phyloP scores from a whole-genome alignment of 345 rosid species.

The Kernera saxatilis region DNA sequence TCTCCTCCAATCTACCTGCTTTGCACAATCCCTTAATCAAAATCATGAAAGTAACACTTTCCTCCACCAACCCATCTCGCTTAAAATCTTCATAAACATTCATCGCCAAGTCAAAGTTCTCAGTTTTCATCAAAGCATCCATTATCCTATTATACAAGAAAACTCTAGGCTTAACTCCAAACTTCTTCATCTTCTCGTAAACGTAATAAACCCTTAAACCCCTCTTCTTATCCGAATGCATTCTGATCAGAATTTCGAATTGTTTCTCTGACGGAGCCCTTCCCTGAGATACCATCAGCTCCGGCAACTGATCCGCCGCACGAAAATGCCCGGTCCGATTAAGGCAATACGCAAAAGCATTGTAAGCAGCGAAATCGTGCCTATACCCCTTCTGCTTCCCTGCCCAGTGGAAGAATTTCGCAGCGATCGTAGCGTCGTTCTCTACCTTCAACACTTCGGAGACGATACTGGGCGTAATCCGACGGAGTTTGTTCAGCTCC shows the following conservation, averaged over 20 bases:
- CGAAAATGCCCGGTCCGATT: slow-evolving; percentile 46
- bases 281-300: slow-evolving; percentile 72
- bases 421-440: slow-evolving; percentile 40
- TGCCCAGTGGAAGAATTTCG: slow-evolving; percentile 80
- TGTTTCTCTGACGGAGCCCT: slow-evolving; percentile 66
- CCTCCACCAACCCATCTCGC: slow-evolving; percentile 54
- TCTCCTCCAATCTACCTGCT: slow-evolving; percentile 46
- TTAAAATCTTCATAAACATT: slow-evolving; percentile 59
- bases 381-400: slow-evolving; percentile 69
- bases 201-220: slow-evolving; percentile 62
- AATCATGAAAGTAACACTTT: slow-evolving; percentile 61
- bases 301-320: slow-evolving; percentile 71
- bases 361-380: slow-evolving; percentile 61
- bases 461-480: slow-evolving; percentile 60
- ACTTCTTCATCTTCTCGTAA: slow-evolving; percentile 70
- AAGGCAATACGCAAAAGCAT: slow-evolving; percentile 73
- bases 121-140: slow-evolving; percentile 52
- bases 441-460: slow-evolving; percentile 63
- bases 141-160: slow-evolving; percentile 64
- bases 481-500: slow-evolving; percentile 69
- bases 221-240: slow-evolving; percentile 68
- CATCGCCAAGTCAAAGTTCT: slow-evolving; percentile 53
- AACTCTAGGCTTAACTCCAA: slow-evolving; percentile 53
- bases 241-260: slow-evolving; percentile 74
- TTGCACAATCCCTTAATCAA: slow-evolving; percentile 67